A percentile compares a stretch with the other conserved stretches of the same genome.
Evolutionary conservation across 495 filamentous ascomycete species (phyloP).

Genomic region (Lasiosphaeris hirsuta): DNA sequence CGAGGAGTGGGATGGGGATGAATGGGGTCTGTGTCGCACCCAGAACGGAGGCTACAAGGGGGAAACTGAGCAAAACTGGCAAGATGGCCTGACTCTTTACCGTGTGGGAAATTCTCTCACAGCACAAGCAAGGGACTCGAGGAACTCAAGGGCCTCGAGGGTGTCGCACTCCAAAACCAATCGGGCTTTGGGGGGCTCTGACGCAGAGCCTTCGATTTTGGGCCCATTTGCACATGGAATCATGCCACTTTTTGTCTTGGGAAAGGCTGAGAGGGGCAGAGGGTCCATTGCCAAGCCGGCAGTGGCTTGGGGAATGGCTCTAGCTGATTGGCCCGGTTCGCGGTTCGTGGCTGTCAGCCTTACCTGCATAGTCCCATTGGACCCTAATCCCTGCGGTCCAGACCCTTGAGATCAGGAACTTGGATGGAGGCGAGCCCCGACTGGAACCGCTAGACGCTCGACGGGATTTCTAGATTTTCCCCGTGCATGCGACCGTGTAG

Average conservation of each 20-base stretch:
- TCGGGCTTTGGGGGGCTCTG: slow-evolving; percentile 26
- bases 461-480: slow-evolving; percentile 14
- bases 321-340: slow-evolving; percentile 16
- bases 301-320: slow-evolving; percentile 21
- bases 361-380: slow-evolving; percentile 6
- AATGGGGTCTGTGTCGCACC: slow-evolving; percentile 2
- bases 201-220: slow-evolving; percentile 29
- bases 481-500: background rate
- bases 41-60: slow-evolving; percentile 1
- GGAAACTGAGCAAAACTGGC: slow-evolving; percentile 1
- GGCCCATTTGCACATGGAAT: slow-evolving; percentile 31
- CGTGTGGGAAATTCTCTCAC: slow-evolving; percentile 14
- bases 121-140: background rate
- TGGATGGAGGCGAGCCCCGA: background rate
- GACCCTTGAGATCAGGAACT: slow-evolving; percentile 13
- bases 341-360: slow-evolving; percentile 25
- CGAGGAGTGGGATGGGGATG: background rate
- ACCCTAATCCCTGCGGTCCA: slow-evolving; percentile 13
- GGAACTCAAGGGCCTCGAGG: slow-evolving; percentile 1
- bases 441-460: background rate
- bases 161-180: slow-evolving; percentile 21
- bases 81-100: slow-evolving; percentile 30
- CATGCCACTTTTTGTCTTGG: slow-evolving; percentile 35
- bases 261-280: slow-evolving; percentile 18
- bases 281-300: slow-evolving; percentile 30